These are phyloP conservation scores for Beauveria sp. DNA, from an alignment of 2,329 filamentous ascomycete species.

Conservation along the genomic window DNA sequence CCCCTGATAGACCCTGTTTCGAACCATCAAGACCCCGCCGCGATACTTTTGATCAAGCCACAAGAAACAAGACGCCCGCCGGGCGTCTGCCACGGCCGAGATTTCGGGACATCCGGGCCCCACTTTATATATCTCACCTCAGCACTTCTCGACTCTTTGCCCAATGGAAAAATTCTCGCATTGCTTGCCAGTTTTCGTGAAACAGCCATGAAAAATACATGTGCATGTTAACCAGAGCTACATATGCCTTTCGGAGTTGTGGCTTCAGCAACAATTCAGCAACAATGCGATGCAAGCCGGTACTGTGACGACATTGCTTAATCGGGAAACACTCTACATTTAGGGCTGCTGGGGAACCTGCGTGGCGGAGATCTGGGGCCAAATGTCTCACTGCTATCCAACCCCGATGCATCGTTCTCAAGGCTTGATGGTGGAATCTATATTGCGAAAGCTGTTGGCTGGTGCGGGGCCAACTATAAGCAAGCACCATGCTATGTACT, in stretches of 20 bases:
- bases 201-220: too few relatives aligned
- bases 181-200: not conserved
- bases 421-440: not conserved
- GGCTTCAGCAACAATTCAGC: too few relatives aligned
- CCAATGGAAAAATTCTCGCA: not conserved
- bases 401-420: not conserved
- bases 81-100: not conserved
- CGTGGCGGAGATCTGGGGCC: not conserved
- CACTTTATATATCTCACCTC: not conserved
- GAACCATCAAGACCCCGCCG: too few relatives aligned
- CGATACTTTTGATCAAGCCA: not conserved
- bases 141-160: not conserved
- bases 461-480: not conserved
- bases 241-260: too few relatives aligned
- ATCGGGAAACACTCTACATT: conserved; percentile 4
- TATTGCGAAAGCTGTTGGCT: not conserved
- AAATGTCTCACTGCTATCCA: not conserved
- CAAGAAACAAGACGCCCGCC: not conserved
- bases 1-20: too few relatives aligned
- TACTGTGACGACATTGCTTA: not conserved
- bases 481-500: conserved; percentile 7
- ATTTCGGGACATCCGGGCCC: not conserved
- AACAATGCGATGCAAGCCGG: not conserved
- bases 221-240: too few relatives aligned
- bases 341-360: not conserved